phyloP scores from a whole-genome alignment of 208 protist genomes.

The Acanthamoeba royreba region DNA sequence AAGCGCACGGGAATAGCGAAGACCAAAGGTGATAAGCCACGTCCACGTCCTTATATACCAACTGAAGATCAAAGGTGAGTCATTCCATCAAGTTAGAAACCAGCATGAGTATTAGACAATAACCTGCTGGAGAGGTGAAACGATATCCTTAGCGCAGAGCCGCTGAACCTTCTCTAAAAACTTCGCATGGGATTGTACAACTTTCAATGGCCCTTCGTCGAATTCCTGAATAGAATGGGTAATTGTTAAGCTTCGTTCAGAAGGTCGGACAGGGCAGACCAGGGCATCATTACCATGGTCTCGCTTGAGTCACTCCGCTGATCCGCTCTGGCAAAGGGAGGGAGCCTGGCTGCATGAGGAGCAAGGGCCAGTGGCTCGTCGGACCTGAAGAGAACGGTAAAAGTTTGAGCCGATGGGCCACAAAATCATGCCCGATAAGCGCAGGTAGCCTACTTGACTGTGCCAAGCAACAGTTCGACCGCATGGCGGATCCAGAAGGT shows the following conservation, averaged over 20 bases:
- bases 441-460: not conserved
- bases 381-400: too few relatives aligned
- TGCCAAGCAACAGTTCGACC: not conserved
- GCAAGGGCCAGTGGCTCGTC: not conserved
- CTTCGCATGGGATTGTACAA: not conserved
- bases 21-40: constrained; percentile 4
- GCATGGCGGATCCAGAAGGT: not conserved
- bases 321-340: not conserved
- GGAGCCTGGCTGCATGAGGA: not conserved
- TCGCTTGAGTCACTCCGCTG: not conserved
- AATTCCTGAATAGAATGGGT: too few relatives aligned
- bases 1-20: not conserved
- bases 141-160: not conserved
- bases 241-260: too few relatives aligned
- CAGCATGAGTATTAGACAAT: too few relatives aligned
- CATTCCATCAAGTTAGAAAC: too few relatives aligned
- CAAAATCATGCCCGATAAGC: too few relatives aligned
- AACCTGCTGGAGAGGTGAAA: not conserved
- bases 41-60: not conserved
- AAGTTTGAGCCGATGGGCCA: too few relatives aligned
- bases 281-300: too few relatives aligned
- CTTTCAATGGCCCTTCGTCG: not conserved
- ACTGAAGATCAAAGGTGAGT: not conserved
- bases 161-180: not conserved
- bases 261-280: too few relatives aligned